phyloP scores from a whole-genome alignment of 768 basidiomycete genomes.

The Neoboletus subvelutipes region DNA sequence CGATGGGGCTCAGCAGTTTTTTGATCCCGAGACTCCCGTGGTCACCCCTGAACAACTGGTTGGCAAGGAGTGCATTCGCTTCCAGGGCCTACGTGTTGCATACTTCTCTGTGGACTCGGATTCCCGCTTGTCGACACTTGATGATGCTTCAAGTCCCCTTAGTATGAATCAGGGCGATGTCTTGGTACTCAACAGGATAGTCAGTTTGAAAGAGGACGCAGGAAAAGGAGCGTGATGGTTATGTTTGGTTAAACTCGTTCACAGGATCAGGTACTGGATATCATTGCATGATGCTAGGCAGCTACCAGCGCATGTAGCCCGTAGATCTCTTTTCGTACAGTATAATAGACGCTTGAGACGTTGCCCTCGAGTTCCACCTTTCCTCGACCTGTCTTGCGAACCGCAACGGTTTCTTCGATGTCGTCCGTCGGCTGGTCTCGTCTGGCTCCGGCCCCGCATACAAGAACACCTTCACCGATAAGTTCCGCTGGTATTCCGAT shows the following conservation, averaged over 20 bases:
- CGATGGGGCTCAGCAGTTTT: slow-evolving; percentile 35
- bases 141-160: slow-evolving; percentile 45
- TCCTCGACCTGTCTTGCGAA: slow-evolving; percentile 83
- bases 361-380: slow-evolving; percentile 88
- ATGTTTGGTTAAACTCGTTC: not conserved
- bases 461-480: slow-evolving; percentile 93
- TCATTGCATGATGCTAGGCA: slow-evolving; percentile 38
- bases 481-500: slow-evolving; percentile 88
- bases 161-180: slow-evolving; percentile 67
- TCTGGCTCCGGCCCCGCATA: slow-evolving; percentile 71
- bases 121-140: slow-evolving; percentile 62
- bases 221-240: slow-evolving; percentile 52
- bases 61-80: slow-evolving; percentile 90
- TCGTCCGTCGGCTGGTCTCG: slow-evolving; percentile 41
- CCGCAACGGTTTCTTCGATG: slow-evolving; percentile 74
- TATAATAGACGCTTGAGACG: slow-evolving; percentile 86
- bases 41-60: slow-evolving; percentile 74
- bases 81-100: slow-evolving; percentile 94
- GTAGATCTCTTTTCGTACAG: slow-evolving; percentile 87
- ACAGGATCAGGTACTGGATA: slow-evolving; percentile 1
- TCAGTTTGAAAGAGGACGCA: slow-evolving; percentile 91
- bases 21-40: slow-evolving; percentile 59
- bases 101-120: slow-evolving; percentile 96
- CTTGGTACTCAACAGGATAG: slow-evolving; percentile 87
- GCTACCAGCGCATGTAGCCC: slow-evolving; percentile 87